Evolutionary conservation across 371 early-diverging fungal species (phyloP), one percentile per base, ranked within the genome.

Genomic region (Circinella minor): DNA sequence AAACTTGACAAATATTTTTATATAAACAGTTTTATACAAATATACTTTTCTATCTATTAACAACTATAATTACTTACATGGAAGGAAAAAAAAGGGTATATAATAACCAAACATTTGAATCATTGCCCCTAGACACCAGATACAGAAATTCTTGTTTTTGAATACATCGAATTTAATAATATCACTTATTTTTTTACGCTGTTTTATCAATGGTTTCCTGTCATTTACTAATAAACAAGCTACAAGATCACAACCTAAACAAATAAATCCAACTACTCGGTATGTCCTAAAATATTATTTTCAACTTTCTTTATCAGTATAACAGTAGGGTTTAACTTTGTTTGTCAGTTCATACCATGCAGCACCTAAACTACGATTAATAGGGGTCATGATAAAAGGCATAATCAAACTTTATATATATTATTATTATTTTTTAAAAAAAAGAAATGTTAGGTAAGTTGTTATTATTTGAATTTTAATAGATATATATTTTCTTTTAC

Each of bases 331-430:
- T 14, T 8, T 17, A n/a, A 17, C n/a, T 51, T 17, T 51, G 8
- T 51, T 51, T 51, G 37, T 14, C 13, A 1, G 0, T 27, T 49
- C 81, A 27, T 27, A 79, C 88, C 88, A 91, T n/a, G 77, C 78
- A 37, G 82, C 72, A 0, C 91, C 93, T 6, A 90, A 66, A 6
- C 68, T 74, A 36, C 76, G 73, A 61, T 93, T 84, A 8, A 93
- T 70, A 38, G 69, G 65, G 38, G 86, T 86, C 65, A 90, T 81
- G 9, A 94, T 73, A 27, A 91, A 90, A 0, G 91, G 85, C 73
- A 93, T 77, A 36, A 89, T 82, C 2, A 94, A 78, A 27, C 27
- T 27, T 27, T 27, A 1, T 27, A 27, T 27, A 27, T 27, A 27
- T 27, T 27, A 27, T 27, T 27, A 27, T 27, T 27, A 27, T 27